These are phyloP conservation scores for Sordaria brevicollis DNA, from an alignment of 495 filamentous ascomycete genomes.

Conservation along the genomic window DNA sequence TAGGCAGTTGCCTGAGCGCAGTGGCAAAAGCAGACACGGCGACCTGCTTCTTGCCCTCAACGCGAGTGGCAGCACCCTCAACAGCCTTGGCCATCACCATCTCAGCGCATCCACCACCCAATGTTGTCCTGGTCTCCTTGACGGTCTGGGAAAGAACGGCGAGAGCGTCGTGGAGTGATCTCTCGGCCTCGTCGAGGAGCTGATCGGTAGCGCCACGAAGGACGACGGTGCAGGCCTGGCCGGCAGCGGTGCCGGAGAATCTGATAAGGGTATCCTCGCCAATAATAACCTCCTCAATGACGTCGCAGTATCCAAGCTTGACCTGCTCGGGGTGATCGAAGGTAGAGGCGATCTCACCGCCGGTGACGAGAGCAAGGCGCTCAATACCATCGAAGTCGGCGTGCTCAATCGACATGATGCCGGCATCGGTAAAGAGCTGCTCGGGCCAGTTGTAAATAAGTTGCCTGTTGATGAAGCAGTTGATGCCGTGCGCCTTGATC, in stretches of 20 bases:
- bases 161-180: conserved; percentile 89
- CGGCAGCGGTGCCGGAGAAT: conserved; percentile 92
- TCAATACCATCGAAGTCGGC: conserved; percentile 98
- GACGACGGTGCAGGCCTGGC: conserved; percentile 92
- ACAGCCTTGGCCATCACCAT: conserved; percentile 99
- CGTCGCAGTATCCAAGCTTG: conserved; percentile 87
- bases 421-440: conserved; percentile 94
- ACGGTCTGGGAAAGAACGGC: conserved; percentile 97
- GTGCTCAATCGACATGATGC: conserved; percentile 97
- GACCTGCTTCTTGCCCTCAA: conserved; percentile 91
- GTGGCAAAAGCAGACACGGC: conserved; percentile 84
- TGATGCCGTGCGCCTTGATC: conserved; percentile 98
- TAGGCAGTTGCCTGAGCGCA: conserved; percentile 86
- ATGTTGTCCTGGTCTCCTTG: conserved; percentile 83
- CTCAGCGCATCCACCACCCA: conserved; percentile 93
- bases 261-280: conserved; percentile 95
- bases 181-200: conserved; percentile 91
- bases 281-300: conserved; percentile 97
- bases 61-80: conserved; percentile 85
- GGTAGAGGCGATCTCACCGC: conserved; percentile 92
- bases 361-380: conserved; percentile 86
- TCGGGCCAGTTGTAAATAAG: conserved; percentile 99
- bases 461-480: conserved; percentile 99
- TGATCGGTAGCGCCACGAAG: conserved; percentile 94
- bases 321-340: conserved; percentile 97